Evolutionary conservation across 225 moss, liverwort and hornwort genomes (phyloP).

Genomic region (Neckera pumila): DNA sequence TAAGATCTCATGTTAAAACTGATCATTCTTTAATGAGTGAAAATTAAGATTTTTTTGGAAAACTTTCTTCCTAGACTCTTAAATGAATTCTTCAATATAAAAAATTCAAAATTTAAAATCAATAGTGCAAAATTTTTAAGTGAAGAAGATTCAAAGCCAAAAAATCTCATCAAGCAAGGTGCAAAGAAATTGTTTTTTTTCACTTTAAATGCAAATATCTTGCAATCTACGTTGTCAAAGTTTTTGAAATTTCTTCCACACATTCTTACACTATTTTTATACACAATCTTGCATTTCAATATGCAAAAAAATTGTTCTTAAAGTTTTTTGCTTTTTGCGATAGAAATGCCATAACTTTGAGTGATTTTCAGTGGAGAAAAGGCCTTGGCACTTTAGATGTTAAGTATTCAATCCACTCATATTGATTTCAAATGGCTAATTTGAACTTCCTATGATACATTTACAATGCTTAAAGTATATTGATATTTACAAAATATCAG

Average conservation of each 20-base stretch:
- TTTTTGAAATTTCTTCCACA: neutral
- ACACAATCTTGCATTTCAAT: no score
- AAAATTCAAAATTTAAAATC: neutral
- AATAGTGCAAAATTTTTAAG: neutral
- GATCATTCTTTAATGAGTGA: neutral
- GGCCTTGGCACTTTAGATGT: no score
- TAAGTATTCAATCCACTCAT: neutral
- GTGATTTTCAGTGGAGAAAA: neutral
- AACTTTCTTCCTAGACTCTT: no score
- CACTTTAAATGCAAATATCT: neutral
- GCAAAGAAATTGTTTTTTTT: neutral
- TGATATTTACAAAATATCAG: neutral
- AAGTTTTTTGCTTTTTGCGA: neutral
- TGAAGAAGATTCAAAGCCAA: neutral
- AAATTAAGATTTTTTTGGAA: no score
- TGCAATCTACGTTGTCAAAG: neutral
- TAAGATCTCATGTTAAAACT: rapidly evolving
- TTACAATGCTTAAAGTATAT: neutral
- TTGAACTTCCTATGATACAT: neutral
- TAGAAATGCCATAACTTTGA: neutral
- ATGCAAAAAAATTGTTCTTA: no score
- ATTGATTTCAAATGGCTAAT: neutral
- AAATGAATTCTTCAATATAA: no score
- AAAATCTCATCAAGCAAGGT: neutral
- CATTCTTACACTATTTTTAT: no score